These are phyloP conservation scores for Akanthomyces muscarius DNA, from an alignment of 2,329 filamentous ascomycete genomes.

Conservation along the genomic window DNA sequence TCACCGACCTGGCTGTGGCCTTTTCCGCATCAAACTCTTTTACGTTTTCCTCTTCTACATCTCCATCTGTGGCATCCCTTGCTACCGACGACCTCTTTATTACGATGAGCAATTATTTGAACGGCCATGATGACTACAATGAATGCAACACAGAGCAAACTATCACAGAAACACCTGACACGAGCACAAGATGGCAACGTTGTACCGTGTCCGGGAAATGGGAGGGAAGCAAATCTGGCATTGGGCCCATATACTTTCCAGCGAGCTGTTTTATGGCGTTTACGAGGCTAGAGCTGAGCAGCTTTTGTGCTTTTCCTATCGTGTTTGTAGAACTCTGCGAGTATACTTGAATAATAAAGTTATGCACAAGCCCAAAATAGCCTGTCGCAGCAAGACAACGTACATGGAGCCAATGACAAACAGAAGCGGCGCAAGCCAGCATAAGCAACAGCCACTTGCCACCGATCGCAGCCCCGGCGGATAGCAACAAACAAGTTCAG, in stretches of 20 bases:
- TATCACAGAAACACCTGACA: conserved; percentile 14
- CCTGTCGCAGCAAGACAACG: not conserved
- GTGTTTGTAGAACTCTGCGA: conserved; percentile 1
- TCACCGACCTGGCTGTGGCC: not conserved
- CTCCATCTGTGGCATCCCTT: not conserved
- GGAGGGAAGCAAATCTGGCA: conserved; percentile 9
- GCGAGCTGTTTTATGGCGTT: conserved; percentile 12
- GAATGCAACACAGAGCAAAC: conserved; percentile 18
- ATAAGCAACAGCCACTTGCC: not conserved
- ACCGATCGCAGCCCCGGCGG: not conserved
- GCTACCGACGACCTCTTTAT: not conserved
- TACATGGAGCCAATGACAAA: not conserved
- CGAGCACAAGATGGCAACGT: conserved; percentile 11
- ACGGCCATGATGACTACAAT: conserved; percentile 16
- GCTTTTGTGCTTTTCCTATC: not conserved
- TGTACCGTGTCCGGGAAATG: conserved; percentile 11
- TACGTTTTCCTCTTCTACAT: not conserved
- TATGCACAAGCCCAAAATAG: not conserved
- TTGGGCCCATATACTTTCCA: conserved; percentile 1
- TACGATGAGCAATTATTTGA: conserved; percentile 9
- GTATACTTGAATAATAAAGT: not conserved
- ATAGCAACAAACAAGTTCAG: not conserved
- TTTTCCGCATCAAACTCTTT: not conserved
- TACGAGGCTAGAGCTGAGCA: conserved; percentile 8
- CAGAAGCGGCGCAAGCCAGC: not conserved